Evolutionary conservation across 2,329 filamentous ascomycete genomes (phyloP).

Genomic region (Salinomyces thailandicus): DNA sequence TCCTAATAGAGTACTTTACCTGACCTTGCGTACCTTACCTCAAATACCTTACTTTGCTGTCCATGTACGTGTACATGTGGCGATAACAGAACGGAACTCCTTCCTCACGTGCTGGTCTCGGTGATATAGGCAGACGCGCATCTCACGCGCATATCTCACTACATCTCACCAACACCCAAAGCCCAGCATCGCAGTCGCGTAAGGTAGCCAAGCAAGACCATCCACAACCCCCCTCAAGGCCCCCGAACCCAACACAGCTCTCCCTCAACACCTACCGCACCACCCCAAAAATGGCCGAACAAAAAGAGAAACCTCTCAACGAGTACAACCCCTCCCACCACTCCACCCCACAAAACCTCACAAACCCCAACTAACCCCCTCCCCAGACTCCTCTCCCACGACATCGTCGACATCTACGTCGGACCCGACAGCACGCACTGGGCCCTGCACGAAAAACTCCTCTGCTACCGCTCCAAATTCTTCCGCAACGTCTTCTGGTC

Average conservation of each 20-base stretch:
- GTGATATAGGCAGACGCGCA: too few species aligned
- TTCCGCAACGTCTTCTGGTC: slow-evolving; percentile 43
- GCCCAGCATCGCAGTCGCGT: slow-evolving; percentile 4
- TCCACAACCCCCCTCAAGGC: slow-evolving; percentile 1
- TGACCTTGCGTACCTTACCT: not conserved
- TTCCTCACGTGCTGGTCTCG: too few species aligned
- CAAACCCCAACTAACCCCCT: not conserved
- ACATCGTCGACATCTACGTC: slow-evolving; percentile 48
- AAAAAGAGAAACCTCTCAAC: slow-evolving; percentile 31
- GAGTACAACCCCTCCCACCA: slow-evolving; percentile 25
- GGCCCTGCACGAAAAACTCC: slow-evolving; percentile 46
- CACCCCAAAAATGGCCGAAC: slow-evolving; percentile 16
- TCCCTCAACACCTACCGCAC: too few species aligned
- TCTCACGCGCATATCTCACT: not conserved
- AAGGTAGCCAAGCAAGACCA: too few species aligned
- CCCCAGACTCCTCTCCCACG: slow-evolving; percentile 43
- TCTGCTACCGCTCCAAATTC: slow-evolving; percentile 44
- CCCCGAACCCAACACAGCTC: slow-evolving; percentile 2
- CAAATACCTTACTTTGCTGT: too few species aligned
- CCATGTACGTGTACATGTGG: too few species aligned
- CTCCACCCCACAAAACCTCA: not conserved
- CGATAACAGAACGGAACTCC: too few species aligned
- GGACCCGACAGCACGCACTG: slow-evolving; percentile 44
- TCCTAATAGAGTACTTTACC: not conserved
- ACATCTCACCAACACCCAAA: not conserved